These are phyloP conservation scores for Ophiostoma fasciatum DNA, from an alignment of 2,329 filamentous ascomycete genomes.

Conservation along the genomic window DNA sequence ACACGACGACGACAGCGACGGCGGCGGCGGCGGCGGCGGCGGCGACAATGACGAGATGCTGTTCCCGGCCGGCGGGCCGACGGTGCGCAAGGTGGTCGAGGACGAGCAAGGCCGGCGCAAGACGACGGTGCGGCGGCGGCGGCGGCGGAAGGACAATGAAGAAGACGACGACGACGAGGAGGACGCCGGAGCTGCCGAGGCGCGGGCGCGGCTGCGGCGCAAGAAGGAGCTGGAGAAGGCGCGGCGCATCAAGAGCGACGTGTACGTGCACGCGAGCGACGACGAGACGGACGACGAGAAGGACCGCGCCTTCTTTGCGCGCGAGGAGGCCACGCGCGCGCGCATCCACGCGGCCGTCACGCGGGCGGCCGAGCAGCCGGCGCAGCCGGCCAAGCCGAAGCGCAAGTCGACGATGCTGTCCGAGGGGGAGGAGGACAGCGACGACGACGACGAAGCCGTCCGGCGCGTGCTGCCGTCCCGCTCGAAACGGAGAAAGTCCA, in stretches of 20 bases:
- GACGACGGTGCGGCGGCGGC: constrained; percentile 39
- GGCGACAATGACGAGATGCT: constrained; percentile 38
- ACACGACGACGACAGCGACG: constrained; percentile 23
- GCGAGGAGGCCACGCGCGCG: constrained; percentile 52
- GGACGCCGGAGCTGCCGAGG: constrained; percentile 39
- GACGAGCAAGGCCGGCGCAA: constrained; percentile 33
- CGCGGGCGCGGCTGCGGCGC: constrained; percentile 44
- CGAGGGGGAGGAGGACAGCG: constrained; percentile 10
- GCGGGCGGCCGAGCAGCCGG: constrained; percentile 11
- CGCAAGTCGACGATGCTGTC: constrained; percentile 14
- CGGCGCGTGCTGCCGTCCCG: background rate
- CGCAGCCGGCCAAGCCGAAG: background rate
- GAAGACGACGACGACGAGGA: constrained; percentile 27
- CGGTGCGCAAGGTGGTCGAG: constrained; percentile 36
- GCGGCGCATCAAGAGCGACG: constrained; percentile 66
- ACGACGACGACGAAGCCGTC: constrained; percentile 5
- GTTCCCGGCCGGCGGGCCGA: constrained; percentile 57
- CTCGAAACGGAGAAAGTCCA: constrained; percentile 9
- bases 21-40: constrained; percentile 26
- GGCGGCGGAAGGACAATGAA: constrained; percentile 29
- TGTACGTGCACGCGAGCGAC: constrained; percentile 71
- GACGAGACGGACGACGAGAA: constrained; percentile 77
- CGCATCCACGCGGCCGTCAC: constrained; percentile 26
- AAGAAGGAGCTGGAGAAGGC: constrained; percentile 63
- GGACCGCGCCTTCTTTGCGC: constrained; percentile 56